Evolutionary conservation across 2,329 filamentous ascomycete species (phyloP), one percentile per base, ranked within the genome.

Genomic region (Apiospora malaysiana): DNA sequence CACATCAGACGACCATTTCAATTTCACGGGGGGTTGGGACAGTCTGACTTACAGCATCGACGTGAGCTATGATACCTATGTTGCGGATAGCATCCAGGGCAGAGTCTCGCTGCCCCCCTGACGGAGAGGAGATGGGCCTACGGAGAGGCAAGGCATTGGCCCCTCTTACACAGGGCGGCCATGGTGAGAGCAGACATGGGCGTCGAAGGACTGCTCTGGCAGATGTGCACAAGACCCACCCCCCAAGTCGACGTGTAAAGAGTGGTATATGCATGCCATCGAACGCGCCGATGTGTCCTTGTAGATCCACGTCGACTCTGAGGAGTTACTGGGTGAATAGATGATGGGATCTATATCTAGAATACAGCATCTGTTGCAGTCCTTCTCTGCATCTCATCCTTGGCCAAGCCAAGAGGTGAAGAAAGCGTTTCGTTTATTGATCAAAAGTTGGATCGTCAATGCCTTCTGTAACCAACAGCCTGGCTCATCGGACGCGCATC

Each of bases 11-110:
- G 2, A 25, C 21, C 6, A 21, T n/a, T 12, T 37, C n/a, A 21
- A 18, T 23, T 21, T 63, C 42, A 46, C 32, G 23, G 4, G 37
- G 40, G 51, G 51, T 6, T 45, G 23, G 14, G 43, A 16, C 2
- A n/a, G 40, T 68, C 40, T 21, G 16, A 80, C 86, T 70, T 81
- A 90, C 88, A 70, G 96, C 96, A 90, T 98, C 96, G 74, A 99
- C 97, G 81, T 99, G 96, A 72, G 96, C 96, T 81, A 99, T 98
- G 76, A 99, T 98, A 73, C 96, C 96, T 79, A 99, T 98, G 79
- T 99, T 99, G 76, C 95, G 89, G 68, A 95, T 96, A 76, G 89
- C 89, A 49, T 89, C 85, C 23, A 90, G 83, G 25, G 76, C 78
- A 42, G 79, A 77, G 65, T 83, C 82, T 43, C 25, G 77, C 49